A percentile compares a stretch with the other conserved stretches of the same genome.
phyloP scores from a whole-genome alignment of 176 grass and related monocot genomes.

The Phoenix dactylifera region DNA sequence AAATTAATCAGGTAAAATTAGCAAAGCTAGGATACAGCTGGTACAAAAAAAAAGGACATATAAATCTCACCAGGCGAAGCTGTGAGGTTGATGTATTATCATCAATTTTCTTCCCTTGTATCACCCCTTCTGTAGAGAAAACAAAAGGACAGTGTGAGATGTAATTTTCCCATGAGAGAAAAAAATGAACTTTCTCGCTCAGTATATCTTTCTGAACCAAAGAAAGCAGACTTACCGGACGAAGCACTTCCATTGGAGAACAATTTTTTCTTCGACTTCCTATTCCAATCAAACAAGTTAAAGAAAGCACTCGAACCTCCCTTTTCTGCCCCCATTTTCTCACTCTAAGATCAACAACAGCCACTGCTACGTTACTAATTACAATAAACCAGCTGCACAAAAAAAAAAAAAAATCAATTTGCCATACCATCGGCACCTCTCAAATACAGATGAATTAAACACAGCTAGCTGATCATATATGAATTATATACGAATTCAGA shows the following conservation, averaged over 20 bases:
- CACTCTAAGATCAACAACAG: not conserved
- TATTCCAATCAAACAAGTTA: slow-evolving; percentile 76
- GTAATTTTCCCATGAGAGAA: not conserved
- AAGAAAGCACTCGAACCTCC: slow-evolving; percentile 55
- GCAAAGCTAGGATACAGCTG: not conserved
- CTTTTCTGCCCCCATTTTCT: slow-evolving; percentile 44
- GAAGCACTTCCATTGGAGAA: slow-evolving; percentile 42
- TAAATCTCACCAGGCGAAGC: slow-evolving; percentile 48
- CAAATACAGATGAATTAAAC: no score
- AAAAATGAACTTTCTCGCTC: no score
- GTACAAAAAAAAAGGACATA: not conserved
- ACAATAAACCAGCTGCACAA: no score
- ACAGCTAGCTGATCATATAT: no score
- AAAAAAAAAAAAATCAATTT: no score
- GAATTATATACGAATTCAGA: no score
- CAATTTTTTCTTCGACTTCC: slow-evolving; percentile 78
- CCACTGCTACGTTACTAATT: no score
- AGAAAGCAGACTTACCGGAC: slow-evolving; percentile 44
- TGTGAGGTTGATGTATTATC: slow-evolving; percentile 36
- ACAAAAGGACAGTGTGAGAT: not conserved
- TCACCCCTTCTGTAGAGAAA: slow-evolving; percentile 45
- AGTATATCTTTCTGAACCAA: not conserved
- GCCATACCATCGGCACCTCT: no score
- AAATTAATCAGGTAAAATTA: not conserved
- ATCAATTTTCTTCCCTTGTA: slow-evolving; percentile 51